Base-by-base conservation (phyloP, 345 rosid species). In the Moricandia moricandioides region DNA sequence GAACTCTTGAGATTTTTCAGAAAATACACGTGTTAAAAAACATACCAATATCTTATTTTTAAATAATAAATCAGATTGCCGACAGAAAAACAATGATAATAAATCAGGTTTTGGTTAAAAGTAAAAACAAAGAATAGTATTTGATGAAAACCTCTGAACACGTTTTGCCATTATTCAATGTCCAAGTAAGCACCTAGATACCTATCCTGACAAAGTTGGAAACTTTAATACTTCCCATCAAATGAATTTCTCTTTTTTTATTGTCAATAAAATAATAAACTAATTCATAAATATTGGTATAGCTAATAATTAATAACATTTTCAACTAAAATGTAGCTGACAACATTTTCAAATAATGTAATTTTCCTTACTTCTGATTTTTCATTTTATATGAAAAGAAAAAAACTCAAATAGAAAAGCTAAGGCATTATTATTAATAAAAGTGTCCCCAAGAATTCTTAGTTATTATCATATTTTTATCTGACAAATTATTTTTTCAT, bases 91-190 rank as follows among this genome's bases (percentile, higher is more conserved):
- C n/a, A n/a, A n/a, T n/a, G 11, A 27, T 29, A 29, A 58, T 29
- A 29, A 58, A 13, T 26, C 62, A 57, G 62, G 18, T 58, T 58
- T 29, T 1, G n/a, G 21, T 12, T 7, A 64, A n/a, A 60, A 29
- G 31, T 29, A 33, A 33, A 49, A 49, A 6, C 35, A 43, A 3
- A 11, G 37, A 43, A 45, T 45, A 34, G 13, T 45, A 65, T 26
- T 65, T 45, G 26, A 6, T 45, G 54, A 45, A 26, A 64, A 14
- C 56, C 69, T 65, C 6, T 27, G 56, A 65, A 65, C 58, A 69
- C 74, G 64, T 69, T 37, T 35, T 30, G 70, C 69, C 65, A 29
- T 62, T 61, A 40, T 37, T 12, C 13, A 69, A 10, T 75, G 68
- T 1, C 73, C 27, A 34, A 67, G 33, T 11, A 26, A 51, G 37